These are phyloP conservation scores for Fusarium udum DNA, from an alignment of 2,329 filamentous ascomycete genomes.

Conservation along the genomic window DNA sequence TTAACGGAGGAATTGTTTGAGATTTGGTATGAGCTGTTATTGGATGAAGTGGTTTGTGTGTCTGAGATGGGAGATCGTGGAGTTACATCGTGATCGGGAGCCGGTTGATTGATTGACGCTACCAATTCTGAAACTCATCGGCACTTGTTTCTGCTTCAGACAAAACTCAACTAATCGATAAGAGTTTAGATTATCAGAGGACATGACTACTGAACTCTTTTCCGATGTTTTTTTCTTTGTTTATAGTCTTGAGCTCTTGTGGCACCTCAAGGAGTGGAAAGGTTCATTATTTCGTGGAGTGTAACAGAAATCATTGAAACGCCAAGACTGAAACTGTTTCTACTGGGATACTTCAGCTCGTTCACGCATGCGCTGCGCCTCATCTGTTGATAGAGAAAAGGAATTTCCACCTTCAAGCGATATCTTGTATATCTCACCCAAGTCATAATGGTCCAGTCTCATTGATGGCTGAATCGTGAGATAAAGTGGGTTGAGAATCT, in stretches of 20 bases:
- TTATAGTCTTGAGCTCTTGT: neutral
- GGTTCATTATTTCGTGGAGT: neutral
- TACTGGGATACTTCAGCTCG: neutral
- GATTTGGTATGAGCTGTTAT: neutral
- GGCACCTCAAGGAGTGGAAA: neutral
- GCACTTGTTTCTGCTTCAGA: neutral
- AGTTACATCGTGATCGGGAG: slow-evolving; percentile 12
- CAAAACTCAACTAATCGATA: neutral
- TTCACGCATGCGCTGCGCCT: fast-evolving
- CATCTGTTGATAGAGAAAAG: fast-evolving
- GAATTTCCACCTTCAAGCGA: fast-evolving
- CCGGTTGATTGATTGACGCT: neutral
- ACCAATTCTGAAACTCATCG: neutral
- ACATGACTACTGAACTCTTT: neutral
- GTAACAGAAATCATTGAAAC: neutral
- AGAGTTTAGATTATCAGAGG: neutral
- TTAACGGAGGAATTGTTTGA: neutral
- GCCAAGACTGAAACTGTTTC: slow-evolving; percentile 4
- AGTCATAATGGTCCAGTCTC: neutral
- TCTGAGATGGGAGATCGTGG: neutral
- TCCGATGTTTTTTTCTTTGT: neutral
- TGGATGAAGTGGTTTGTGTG: neutral
- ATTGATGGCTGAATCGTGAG: neutral
- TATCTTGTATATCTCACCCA: fast-evolving
- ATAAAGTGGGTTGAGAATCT: neutral